Percentiles rank a stretch among this genome's conserved stretches.
These are phyloP conservation scores for Populus tremula DNA, from an alignment of 345 rosid genomes.

Conservation along the genomic window DNA sequence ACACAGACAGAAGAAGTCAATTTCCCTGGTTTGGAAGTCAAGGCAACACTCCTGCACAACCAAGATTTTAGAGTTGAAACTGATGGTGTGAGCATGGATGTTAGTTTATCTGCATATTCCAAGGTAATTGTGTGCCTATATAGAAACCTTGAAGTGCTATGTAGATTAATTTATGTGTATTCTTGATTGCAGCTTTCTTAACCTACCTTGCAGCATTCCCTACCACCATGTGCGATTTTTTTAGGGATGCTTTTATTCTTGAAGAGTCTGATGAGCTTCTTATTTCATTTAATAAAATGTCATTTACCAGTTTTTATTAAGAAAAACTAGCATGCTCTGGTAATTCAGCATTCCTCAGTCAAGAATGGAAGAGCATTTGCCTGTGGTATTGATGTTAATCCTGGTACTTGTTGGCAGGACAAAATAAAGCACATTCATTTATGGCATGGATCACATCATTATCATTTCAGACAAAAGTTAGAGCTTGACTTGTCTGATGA, in stretches of 20 bases:
- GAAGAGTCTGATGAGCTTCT: background rate
- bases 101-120: constrained; percentile 55
- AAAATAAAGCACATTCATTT: constrained; percentile 59
- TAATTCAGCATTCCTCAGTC: background rate
- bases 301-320: background rate
- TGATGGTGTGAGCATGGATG: constrained; percentile 48
- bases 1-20: constrained; percentile 53
- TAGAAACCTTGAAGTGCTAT: background rate
- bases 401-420: constrained; percentile 46
- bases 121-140: constrained; percentile 48
- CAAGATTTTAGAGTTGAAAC: constrained; percentile 61
- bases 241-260: background rate
- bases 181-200: background rate
- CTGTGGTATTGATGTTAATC: constrained; percentile 14
- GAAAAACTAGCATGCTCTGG: background rate
- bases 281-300: background rate
- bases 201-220: background rate
- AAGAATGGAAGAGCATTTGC: background rate
- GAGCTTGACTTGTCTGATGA: constrained; percentile 55
- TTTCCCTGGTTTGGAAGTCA: constrained; percentile 43
- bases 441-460: constrained; percentile 67
- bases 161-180: constrained; percentile 4
- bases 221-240: background rate
- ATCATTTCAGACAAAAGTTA: constrained; percentile 63
- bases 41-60: constrained; percentile 43